Evolutionary conservation across 371 early-diverging fungal species (phyloP).

Genomic region (Cokeromyces recurvatus): DNA sequence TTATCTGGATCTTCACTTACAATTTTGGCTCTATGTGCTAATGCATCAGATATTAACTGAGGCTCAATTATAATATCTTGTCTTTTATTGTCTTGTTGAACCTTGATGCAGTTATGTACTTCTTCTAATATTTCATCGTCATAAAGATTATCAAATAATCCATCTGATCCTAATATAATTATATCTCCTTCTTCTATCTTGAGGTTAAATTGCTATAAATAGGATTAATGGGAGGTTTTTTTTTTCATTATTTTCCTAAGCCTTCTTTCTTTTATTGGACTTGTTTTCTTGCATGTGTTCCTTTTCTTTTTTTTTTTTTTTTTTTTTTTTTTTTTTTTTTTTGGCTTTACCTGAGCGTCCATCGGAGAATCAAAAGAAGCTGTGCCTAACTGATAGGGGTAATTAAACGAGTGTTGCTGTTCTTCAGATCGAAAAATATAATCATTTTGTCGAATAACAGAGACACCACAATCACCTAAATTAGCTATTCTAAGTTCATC

Average conservation of each 20-base stretch:
- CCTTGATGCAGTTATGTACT: conserved; percentile 35
- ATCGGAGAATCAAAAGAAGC: conserved; percentile 55
- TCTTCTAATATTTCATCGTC: conserved; percentile 71
- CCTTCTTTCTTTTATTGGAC: no score
- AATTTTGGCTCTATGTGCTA: conserved; percentile 67
- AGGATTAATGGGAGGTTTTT: not conserved
- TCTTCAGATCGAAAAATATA: conserved; percentile 87
- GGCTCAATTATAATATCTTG: conserved; percentile 63
- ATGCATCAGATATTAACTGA: conserved; percentile 62
- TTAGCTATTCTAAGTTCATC: conserved; percentile 89
- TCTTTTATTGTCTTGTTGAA: not conserved
- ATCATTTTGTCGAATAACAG: conserved; percentile 76
- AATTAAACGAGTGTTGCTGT: conserved; percentile 79
- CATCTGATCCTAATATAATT: conserved; percentile 70
- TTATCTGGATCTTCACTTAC: conserved; percentile 72
- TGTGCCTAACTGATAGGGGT: conserved; percentile 73
- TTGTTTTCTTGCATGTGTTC: no score
- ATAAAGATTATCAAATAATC: conserved; percentile 77
- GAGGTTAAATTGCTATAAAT: conserved; percentile 50
- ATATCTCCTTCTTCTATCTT: conserved; percentile 74
- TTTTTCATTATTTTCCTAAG: no score
- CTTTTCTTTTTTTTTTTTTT: not conserved
- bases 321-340: not conserved
- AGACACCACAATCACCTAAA: conserved; percentile 88
- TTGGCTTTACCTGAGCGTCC: conserved; percentile 56